Evolutionary conservation across 306 rosid genomes (phyloP).

Genomic region (Pyrus betulifolia): DNA sequence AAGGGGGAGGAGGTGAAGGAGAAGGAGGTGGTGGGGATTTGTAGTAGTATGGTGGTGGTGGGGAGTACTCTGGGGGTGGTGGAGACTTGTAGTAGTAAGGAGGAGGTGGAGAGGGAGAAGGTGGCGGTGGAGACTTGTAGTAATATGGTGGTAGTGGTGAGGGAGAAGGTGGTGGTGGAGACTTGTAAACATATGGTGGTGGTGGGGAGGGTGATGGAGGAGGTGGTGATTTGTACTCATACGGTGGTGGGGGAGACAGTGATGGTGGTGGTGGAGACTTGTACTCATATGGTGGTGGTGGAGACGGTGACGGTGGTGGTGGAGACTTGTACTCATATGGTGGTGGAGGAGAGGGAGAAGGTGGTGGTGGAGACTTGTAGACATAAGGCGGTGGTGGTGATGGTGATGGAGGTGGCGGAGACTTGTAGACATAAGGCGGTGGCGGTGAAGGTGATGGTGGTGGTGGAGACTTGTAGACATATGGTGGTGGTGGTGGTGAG

Average conservation of each 20-base stretch:
- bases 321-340: conserved; percentile 25
- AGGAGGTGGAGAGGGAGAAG: not conserved
- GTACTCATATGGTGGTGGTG: conserved; percentile 4
- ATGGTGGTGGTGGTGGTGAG: conserved; percentile 20
- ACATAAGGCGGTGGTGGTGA: not conserved
- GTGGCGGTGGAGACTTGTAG: conserved; percentile 16
- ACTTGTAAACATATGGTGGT: conserved; percentile 18
- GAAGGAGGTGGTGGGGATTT: conserved; percentile 31
- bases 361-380: conserved; percentile 25
- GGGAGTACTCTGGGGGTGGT: not conserved
- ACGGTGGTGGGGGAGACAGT: conserved; percentile 17
- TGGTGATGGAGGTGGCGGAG: conserved; percentile 34
- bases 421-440: conserved; percentile 29
- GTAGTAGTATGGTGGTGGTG: conserved; percentile 22
- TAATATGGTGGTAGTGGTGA: not conserved
- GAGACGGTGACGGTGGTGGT: conserved; percentile 10
- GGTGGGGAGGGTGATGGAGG: conserved; percentile 19
- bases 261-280: conserved; percentile 3
- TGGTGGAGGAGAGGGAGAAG: conserved; percentile 18
- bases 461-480: conserved; percentile 31
- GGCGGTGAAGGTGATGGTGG: conserved; percentile 1
- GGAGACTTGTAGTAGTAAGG: too few species aligned
- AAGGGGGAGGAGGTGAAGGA: not conserved
- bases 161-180: conserved; percentile 22
- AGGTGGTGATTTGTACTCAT: conserved; percentile 36